Percentiles rank a stretch among this genome's conserved stretches.
Conservation (phyloP, 352 stramenopile genomes). For the Globisporangium mamillatum region DNA sequence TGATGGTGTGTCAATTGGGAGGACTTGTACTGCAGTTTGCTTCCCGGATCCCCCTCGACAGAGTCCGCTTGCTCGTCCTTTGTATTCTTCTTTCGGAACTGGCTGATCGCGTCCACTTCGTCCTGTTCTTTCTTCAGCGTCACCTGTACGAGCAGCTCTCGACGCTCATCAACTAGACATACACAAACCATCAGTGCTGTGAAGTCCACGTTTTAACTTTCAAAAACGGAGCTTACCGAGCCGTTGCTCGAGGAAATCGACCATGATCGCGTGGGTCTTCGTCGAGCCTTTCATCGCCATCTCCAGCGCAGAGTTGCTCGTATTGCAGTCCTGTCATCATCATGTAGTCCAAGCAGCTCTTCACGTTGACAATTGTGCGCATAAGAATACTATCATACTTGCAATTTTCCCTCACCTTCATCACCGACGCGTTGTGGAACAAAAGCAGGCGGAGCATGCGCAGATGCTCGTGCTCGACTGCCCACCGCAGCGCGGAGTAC, state of each 20-base stretch:
- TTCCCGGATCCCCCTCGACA: neutral
- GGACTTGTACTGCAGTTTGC: neutral
- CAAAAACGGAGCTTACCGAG: slow-evolving; percentile 26
- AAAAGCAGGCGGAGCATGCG: slow-evolving; percentile 39
- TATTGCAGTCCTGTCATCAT: slow-evolving; percentile 36
- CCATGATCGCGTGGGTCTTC: slow-evolving; percentile 34
- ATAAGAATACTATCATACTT: no score
- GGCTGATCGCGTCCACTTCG: slow-evolving; percentile 32
- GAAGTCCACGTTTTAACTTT: neutral
- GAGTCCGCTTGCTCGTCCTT: neutral
- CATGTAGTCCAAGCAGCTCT: neutral
- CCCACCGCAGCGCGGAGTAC: slow-evolving; percentile 55
- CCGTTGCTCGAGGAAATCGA: slow-evolving; percentile 37
- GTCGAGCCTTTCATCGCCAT: slow-evolving; percentile 33
- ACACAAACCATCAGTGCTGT: neutral
- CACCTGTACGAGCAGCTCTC: slow-evolving; percentile 29
- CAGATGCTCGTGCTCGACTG: slow-evolving; percentile 30
- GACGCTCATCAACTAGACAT: slow-evolving; percentile 33
- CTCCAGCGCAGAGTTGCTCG: slow-evolving; percentile 42
- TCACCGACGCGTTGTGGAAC: slow-evolving; percentile 38
- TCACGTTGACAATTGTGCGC: neutral
- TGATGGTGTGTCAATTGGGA: neutral
- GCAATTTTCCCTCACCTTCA: slow-evolving; percentile 16
- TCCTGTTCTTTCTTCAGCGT: slow-evolving; percentile 31
- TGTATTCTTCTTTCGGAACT: slow-evolving; percentile 13